phyloP scores from a whole-genome alignment of 257 asterid genomes.

The Nicotiana undulata region DNA sequence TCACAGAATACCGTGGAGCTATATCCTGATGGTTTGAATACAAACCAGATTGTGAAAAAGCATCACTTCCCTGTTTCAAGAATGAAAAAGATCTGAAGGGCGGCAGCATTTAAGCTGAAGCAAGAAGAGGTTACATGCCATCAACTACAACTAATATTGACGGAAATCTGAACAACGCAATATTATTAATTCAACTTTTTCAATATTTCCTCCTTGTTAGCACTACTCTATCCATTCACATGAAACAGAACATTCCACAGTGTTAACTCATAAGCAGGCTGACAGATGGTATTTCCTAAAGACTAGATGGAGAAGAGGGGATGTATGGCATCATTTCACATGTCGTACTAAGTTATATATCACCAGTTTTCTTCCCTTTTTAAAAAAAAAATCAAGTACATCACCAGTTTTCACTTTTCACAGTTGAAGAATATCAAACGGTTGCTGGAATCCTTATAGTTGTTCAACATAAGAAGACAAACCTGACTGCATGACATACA shows the following conservation, averaged over 20 bases:
- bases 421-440: neutral
- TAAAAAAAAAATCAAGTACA: too few species aligned
- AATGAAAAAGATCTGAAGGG: conserved; percentile 11
- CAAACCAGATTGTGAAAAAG: conserved; percentile 87
- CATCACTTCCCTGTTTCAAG: conserved; percentile 64
- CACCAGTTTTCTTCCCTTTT: neutral
- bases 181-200: neutral
- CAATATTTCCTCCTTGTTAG: neutral
- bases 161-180: neutral
- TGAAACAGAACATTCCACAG: neutral
- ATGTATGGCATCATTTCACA: neutral
- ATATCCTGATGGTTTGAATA: conserved; percentile 92
- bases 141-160: neutral
- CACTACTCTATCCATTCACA: neutral
- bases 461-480: conserved; percentile 1
- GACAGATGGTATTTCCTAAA: neutral
- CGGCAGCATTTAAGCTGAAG: neutral
- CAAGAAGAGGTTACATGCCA: neutral
- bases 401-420: neutral
- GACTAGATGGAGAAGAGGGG: too few species aligned
- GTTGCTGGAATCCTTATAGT: neutral
- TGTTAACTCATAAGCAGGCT: neutral
- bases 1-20: conserved; percentile 86
- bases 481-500: conserved; percentile 99
- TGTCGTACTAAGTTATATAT: neutral